Percentiles rank a stretch among this genome's conserved stretches.
Evolutionary conservation across 306 rosid species (phyloP).

Genomic region (Amphicarpaea edgeworthii): DNA sequence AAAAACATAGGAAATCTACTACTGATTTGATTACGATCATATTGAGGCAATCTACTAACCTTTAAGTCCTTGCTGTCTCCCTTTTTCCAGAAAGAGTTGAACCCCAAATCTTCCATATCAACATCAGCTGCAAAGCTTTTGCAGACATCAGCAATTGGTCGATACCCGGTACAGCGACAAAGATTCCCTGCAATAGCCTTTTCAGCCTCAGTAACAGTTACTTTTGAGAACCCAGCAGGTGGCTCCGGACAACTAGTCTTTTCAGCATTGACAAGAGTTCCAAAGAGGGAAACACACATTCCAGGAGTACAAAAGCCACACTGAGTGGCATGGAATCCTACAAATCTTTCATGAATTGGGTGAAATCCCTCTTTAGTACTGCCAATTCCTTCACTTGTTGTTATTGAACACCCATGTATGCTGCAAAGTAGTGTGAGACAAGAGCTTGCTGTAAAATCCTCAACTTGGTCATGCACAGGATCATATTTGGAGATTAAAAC

Average conservation of each 20-base stretch:
- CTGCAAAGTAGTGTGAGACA: slow-evolving; percentile 88
- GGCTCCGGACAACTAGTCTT: slow-evolving; percentile 63
- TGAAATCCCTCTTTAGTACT: slow-evolving; percentile 81
- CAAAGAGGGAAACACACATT: slow-evolving; percentile 82
- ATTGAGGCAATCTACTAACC: slow-evolving; percentile 61
- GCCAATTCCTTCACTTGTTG: slow-evolving; percentile 90
- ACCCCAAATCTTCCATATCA: slow-evolving; percentile 92
- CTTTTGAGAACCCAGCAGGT: slow-evolving; percentile 76
- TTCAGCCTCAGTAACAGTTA: slow-evolving; percentile 79
- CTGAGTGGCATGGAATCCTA: slow-evolving; percentile 92
- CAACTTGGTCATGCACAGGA: slow-evolving; percentile 62
- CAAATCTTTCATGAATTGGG: slow-evolving; percentile 75
- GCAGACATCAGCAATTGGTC: slow-evolving; percentile 89
- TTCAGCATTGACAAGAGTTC: slow-evolving; percentile 76
- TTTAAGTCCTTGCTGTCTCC: slow-evolving; percentile 60
- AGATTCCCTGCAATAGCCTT: slow-evolving; percentile 89
- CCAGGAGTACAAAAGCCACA: slow-evolving; percentile 98
- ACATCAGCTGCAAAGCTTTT: slow-evolving; percentile 88
- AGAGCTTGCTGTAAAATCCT: slow-evolving; percentile 75
- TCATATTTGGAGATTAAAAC: slow-evolving; percentile 86
- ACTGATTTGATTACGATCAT: slow-evolving; percentile 42
- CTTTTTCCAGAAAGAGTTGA: slow-evolving; percentile 82
- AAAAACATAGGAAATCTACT: slow-evolving; percentile 73
- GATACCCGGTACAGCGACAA: slow-evolving; percentile 95
- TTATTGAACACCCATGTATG: slow-evolving; percentile 71